Conservation (phyloP, 192 early-diverging fungal genomes). For the Linnemannia elongata region DNA sequence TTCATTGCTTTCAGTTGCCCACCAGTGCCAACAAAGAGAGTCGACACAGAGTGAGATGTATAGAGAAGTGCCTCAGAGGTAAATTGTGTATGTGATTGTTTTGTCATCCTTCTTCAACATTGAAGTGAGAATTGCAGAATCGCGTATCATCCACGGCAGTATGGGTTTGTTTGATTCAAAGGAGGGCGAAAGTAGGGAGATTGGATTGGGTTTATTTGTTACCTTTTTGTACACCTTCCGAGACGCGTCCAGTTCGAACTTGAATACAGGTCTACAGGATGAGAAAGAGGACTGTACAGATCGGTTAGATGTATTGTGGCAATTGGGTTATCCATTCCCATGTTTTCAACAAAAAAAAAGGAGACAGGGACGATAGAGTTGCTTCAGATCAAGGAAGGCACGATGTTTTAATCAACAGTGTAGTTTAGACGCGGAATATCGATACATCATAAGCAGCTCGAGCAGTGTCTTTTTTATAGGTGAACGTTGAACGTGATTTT, state of each 20-base stretch:
- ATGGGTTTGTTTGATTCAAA: background rate
- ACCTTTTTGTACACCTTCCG: background rate
- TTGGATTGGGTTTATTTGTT: background rate
- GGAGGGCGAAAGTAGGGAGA: background rate
- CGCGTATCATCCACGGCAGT: constrained; percentile 48
- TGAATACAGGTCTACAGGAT: background rate
- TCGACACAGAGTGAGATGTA: background rate
- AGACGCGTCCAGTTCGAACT: background rate
- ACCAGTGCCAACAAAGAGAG: background rate
- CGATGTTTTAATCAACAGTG: constrained; percentile 51
- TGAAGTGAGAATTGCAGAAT: constrained; percentile 59
- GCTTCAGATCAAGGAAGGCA: constrained; percentile 60
- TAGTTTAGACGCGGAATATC: constrained; percentile 53
- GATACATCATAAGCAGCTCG: constrained; percentile 49
- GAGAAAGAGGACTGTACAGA: background rate
- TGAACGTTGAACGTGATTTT: background rate
- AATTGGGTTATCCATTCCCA: too few relatives aligned
- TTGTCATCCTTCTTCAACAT: constrained; percentile 54
- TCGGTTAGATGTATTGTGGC: background rate
- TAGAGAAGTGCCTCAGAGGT: constrained; percentile 38
- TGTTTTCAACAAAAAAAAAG: too few relatives aligned
- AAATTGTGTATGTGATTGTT: constrained; percentile 53
- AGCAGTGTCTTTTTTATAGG: background rate
- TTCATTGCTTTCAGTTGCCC: background rate
- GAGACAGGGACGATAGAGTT: background rate